These are phyloP conservation scores for Symbiodinium natans DNA, from an alignment of 73 alveolate species.

Conservation along the genomic window DNA sequence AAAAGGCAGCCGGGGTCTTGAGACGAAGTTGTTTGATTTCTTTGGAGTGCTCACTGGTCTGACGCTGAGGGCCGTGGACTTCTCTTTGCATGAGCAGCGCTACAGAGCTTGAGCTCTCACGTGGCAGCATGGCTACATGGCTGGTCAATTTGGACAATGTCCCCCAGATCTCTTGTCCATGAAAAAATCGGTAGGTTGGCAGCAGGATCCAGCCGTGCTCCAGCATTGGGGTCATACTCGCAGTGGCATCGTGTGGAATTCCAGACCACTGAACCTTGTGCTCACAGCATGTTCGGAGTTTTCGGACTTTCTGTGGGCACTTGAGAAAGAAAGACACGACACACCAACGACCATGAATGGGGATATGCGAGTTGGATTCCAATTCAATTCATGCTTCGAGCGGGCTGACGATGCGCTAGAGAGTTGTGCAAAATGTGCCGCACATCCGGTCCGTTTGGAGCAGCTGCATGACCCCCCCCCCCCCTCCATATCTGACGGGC, in stretches of 20 bases:
- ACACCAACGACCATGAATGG: too few relatives aligned
- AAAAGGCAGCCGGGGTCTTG: too few relatives aligned
- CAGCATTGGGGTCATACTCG: background rate
- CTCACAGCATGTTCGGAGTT: too few relatives aligned
- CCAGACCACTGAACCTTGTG: too few relatives aligned
- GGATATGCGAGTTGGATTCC: background rate
- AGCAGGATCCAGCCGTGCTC: background rate
- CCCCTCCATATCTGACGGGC: background rate
- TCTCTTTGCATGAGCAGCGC: conserved; percentile 32
- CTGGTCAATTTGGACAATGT: too few relatives aligned
- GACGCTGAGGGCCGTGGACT: conserved; percentile 69
- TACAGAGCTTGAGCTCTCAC: background rate
- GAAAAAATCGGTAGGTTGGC: background rate
- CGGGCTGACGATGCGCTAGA: background rate
- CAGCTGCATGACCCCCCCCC: background rate
- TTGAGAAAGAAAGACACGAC: too few relatives aligned
- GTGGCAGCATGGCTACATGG: too few relatives aligned
- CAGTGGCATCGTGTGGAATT: too few relatives aligned
- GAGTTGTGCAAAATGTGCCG: background rate
- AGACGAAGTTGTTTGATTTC: too few relatives aligned
- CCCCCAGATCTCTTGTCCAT: too few relatives aligned
- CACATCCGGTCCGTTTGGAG: conserved; percentile 6
- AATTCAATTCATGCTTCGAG: background rate
- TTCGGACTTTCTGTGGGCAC: too few relatives aligned
- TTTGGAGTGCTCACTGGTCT: too few relatives aligned